These are phyloP conservation scores for Talaromyces piceae DNA, from an alignment of 2,329 filamentous ascomycete species.

Conservation along the genomic window DNA sequence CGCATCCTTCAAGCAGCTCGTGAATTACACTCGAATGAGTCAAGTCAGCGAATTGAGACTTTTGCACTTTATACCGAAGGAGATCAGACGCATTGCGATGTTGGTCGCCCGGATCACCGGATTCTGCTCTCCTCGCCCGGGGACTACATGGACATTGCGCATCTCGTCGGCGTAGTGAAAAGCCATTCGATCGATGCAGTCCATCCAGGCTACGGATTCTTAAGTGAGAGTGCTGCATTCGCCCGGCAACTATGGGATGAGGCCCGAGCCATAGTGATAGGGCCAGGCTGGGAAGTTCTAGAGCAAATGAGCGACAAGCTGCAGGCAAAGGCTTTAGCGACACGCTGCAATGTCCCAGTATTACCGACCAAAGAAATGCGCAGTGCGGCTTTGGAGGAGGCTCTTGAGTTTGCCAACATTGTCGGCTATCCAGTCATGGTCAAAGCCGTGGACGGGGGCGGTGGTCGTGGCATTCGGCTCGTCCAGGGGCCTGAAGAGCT, in stretches of 20 bases:
- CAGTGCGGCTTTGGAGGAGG: conserved; percentile 36
- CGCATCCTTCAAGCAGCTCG: conserved; percentile 54
- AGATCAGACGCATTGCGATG: conserved; percentile 48
- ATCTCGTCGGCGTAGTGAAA: conserved; percentile 38
- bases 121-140: conserved; percentile 41
- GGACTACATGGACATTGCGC: conserved; percentile 45
- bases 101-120: conserved; percentile 41
- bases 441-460: conserved; percentile 59
- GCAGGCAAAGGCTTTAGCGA: conserved; percentile 45
- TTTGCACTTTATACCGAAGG: conserved; percentile 49
- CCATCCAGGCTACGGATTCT: conserved; percentile 58
- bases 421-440: conserved; percentile 52
- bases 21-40: conserved; percentile 38
- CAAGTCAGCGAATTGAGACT: conserved; percentile 38
- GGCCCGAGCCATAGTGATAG: conserved; percentile 43
- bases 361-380: conserved; percentile 42
- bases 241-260: conserved; percentile 44
- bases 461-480: conserved; percentile 53
- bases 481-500: conserved; percentile 40
- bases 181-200: conserved; percentile 46
- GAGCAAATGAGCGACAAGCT: conserved; percentile 51
- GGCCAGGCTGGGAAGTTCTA: conserved; percentile 52
- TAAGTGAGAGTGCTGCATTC: conserved; percentile 50
- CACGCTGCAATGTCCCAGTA: conserved; percentile 46
- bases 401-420: conserved; percentile 51